phyloP scores from a whole-genome alignment of 345 rosid genomes.

The Euclidium syriacum region DNA sequence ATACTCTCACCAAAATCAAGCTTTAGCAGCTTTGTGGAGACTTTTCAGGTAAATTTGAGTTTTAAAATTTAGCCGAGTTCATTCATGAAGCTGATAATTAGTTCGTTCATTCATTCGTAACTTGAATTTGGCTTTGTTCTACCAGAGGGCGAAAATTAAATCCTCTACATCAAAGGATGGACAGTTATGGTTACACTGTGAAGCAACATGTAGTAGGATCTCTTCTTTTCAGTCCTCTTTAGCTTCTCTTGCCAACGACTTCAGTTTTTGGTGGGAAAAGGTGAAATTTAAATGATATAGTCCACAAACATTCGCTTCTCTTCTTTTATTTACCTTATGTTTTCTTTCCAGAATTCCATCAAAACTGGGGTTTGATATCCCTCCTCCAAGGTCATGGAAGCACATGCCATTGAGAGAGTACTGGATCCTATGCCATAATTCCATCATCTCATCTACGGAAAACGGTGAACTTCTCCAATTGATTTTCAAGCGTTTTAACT shows the following conservation, averaged over 20 bases:
- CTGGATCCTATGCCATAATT: constrained; percentile 52
- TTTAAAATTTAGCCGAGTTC: background rate
- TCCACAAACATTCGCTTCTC: background rate
- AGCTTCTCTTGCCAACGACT: constrained; percentile 81
- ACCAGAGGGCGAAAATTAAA: constrained; percentile 89
- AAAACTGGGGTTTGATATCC: constrained; percentile 38
- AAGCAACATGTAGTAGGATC: constrained; percentile 90
- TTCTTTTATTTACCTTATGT: background rate
- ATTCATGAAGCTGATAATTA: background rate
- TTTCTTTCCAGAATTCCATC: constrained; percentile 43
- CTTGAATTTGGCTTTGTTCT: constrained; percentile 23
- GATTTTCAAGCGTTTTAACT: background rate
- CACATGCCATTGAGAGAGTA: constrained; percentile 51
- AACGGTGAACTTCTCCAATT: background rate
- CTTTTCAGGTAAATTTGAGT: constrained; percentile 63
- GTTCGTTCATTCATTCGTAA: constrained; percentile 21
- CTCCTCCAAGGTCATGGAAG: constrained; percentile 66
- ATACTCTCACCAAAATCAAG: constrained; percentile 70
- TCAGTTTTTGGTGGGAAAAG: constrained; percentile 82
- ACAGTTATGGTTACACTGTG: constrained; percentile 85
- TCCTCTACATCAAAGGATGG: constrained; percentile 86
- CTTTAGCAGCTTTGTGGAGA: constrained; percentile 89
- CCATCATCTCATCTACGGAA: constrained; percentile 43
- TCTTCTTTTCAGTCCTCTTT: constrained; percentile 68
- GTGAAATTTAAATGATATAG: constrained; percentile 30